Base-by-base conservation (phyloP, 495 filamentous ascomycete species). In the Corynascus novoguineensis region DNA sequence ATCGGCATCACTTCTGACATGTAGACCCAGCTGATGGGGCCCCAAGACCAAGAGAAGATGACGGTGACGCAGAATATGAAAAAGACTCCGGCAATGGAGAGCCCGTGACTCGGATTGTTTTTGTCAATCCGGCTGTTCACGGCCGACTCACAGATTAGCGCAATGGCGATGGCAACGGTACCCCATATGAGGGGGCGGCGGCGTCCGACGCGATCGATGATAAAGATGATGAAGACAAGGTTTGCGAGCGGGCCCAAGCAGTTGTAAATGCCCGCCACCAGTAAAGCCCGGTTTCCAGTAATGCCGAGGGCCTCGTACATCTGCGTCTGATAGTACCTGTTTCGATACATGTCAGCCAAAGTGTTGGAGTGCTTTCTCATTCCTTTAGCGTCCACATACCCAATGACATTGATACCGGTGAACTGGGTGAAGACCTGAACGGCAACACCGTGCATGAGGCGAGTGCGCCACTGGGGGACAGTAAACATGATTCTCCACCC, bases 241-340 rank as follows among this genome's bases (percentile, higher is more conserved):
- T 60, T 60, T 19, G 58, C 53, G 12, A 60, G 53, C 14, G 58
- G 80, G 14, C 81, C 81, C 21, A 83, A 71, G 29, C 80, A 78
- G 56, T 85, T 85, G 68, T 85, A 85, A 44, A 84, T 74, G 8
- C 80, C 81, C 6, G 77, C 75, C 2, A 85, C 77, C 0, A 85
- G 76, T 12, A 81, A 68, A 31, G 70, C 74, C 22, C 73, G 71
- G 44, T 68, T 71, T 3, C 78, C 80, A 0, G 69, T 74, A 22
- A 85, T 78, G 5, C 81, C 81, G 4, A 85, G 71, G 17, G 77
- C 68, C n/a, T 77, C 64, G 69, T 83, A 84, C 74, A 84, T 82
- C 51, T 75, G 75, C 0, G 74, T 80, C 59, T 82, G 79, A 57
- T 83, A 84, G 65, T 85, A 53, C 1, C 50, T 52, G 37, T 52